These are phyloP conservation scores for Trichoderma gracile DNA, from an alignment of 2,329 filamentous ascomycete species.

Conservation along the genomic window DNA sequence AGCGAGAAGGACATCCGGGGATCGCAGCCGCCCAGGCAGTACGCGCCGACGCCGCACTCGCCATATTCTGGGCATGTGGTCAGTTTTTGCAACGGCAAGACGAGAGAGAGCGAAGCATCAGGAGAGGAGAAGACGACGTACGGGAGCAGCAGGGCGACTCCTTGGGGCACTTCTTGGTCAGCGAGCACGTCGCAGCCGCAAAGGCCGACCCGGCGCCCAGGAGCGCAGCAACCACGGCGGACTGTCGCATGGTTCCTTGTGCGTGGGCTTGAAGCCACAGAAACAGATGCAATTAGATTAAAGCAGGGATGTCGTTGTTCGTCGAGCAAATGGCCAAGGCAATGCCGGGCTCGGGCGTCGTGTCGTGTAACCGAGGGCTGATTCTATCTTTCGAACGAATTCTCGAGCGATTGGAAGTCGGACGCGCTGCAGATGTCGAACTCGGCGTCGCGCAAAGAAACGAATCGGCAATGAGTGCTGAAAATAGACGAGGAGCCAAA, in stretches of 20 bases:
- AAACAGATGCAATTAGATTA: too few species aligned
- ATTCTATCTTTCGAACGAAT: too few species aligned
- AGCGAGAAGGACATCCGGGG: constrained; percentile 79
- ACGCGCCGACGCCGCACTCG: constrained; percentile 89
- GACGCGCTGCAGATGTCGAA: too few species aligned
- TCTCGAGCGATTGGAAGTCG: not conserved
- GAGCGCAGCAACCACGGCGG: constrained; percentile 37
- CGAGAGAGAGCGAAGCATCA: too few species aligned
- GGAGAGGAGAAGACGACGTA: too few species aligned
- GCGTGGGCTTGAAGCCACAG: too few species aligned
- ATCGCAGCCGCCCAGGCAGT: constrained; percentile 94
- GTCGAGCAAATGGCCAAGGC: too few species aligned
- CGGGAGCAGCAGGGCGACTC: constrained; percentile 77
- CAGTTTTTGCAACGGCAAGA: not conserved
- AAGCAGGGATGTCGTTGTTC: too few species aligned
- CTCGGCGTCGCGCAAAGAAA: not conserved
- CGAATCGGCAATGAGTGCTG: not conserved
- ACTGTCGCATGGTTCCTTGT: constrained; percentile 36
- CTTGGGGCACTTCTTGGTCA: constrained; percentile 65
- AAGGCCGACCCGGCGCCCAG: constrained; percentile 37
- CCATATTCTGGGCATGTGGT: constrained; percentile 69
- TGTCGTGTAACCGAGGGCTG: too few species aligned
- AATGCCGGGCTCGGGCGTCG: too few species aligned
- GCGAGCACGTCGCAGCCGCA: constrained; percentile 46
- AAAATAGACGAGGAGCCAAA: not conserved